A percentile compares a stretch with the other conserved stretches of the same genome.
Evolutionary conservation across 2,329 filamentous ascomycete species (phyloP).

Genomic region (Pseudogymnoascus sp.): DNA sequence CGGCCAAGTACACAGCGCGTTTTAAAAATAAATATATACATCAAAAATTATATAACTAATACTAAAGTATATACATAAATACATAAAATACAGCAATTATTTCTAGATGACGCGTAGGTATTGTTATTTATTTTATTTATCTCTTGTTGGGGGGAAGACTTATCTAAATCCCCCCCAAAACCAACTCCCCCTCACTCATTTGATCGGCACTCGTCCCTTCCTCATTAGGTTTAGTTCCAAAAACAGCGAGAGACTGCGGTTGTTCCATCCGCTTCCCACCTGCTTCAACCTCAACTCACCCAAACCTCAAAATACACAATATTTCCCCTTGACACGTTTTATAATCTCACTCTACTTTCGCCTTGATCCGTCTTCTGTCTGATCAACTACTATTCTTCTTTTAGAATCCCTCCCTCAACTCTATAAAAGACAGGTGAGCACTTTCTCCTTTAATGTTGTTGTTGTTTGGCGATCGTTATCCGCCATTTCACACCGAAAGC

Average conservation of each 20-base stretch:
- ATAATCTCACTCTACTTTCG: slow-evolving; percentile 7
- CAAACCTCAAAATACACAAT: slow-evolving; percentile 12
- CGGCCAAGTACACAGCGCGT: neutral
- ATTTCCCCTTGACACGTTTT: slow-evolving; percentile 7
- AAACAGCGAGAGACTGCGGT: slow-evolving; percentile 11
- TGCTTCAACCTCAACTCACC: slow-evolving; percentile 18
- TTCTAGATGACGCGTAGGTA: neutral
- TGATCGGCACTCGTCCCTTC: neutral
- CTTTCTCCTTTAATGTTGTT: slow-evolving; percentile 18
- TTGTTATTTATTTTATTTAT: neutral
- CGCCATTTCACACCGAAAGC: slow-evolving; percentile 13
- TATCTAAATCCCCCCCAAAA: neutral
- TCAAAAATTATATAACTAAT: too few species aligned
- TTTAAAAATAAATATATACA: neutral
- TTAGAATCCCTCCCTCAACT: slow-evolving; percentile 9
- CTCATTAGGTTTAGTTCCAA: neutral
- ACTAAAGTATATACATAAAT: neutral
- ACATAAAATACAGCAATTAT: neutral
- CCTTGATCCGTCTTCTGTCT: slow-evolving; percentile 6
- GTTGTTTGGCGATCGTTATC: slow-evolving; percentile 20
- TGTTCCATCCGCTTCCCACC: slow-evolving; percentile 20
- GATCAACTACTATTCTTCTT: slow-evolving; percentile 4
- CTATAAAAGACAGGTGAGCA: slow-evolving; percentile 22
- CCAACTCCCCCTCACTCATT: neutral
- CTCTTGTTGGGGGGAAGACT: neutral